A percentile compares a stretch with the other conserved stretches of the same genome.
Evolutionary conservation across 1,284 basidiomycete species (phyloP).

Genomic region (Malassezia nana): DNA sequence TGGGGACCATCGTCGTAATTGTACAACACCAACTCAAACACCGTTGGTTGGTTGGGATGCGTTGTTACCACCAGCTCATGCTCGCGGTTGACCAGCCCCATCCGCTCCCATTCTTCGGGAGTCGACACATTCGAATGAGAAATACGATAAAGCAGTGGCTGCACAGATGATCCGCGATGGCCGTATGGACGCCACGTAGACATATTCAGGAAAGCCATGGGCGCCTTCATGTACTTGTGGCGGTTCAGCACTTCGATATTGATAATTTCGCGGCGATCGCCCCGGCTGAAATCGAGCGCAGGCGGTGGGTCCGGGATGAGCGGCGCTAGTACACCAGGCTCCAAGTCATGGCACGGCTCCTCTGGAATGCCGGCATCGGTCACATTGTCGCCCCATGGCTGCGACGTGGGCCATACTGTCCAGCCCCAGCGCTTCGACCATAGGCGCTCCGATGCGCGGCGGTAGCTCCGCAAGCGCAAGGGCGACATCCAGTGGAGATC

Average conservation of each 20-base stretch:
- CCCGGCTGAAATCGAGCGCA: neutral
- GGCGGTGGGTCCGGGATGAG: constrained; percentile 13
- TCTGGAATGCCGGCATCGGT: constrained; percentile 15
- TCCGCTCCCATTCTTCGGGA: constrained; percentile 1
- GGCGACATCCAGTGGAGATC: constrained; percentile 6
- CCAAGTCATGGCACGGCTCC: constrained; percentile 19
- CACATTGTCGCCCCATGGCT: constrained; percentile 44
- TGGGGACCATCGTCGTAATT: constrained; percentile 51
- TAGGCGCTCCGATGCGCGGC: constrained; percentile 4
- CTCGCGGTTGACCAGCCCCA: constrained; percentile 1
- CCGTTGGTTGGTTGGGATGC: constrained; percentile 22
- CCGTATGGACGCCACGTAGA: constrained; percentile 12
- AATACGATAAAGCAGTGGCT: constrained; percentile 3
- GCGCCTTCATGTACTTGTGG: constrained; percentile 7
- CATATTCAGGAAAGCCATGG: constrained; percentile 12
- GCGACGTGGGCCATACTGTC: constrained; percentile 44
- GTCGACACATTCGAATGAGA: neutral
- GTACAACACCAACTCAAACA: constrained; percentile 41
- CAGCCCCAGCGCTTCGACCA: neutral
- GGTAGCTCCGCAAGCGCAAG: neutral
- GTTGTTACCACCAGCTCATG: constrained; percentile 21
- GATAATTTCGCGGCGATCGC: constrained; percentile 8
- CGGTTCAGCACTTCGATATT: constrained; percentile 17
- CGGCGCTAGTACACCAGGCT: constrained; percentile 14
- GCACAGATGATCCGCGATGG: constrained; percentile 11